phyloP scores from a whole-genome alignment of 2,329 filamentous ascomycete species.

The Endothia cerciana region DNA sequence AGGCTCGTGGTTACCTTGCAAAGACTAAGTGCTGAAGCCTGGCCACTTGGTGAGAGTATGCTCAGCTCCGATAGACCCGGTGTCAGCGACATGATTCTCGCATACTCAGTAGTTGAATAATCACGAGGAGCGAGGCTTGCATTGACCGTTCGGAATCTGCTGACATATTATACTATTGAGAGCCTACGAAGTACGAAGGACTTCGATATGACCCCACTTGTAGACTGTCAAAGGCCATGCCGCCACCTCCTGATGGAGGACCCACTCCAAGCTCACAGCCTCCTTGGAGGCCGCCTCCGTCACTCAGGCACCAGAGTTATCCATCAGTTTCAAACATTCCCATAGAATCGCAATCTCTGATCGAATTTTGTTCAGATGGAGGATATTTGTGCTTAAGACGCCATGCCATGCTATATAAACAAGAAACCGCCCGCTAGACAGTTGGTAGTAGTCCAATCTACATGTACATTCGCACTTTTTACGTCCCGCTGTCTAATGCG shows the following conservation, averaged over 20 bases:
- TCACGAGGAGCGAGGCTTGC: background rate
- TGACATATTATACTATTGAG: background rate
- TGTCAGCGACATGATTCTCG: background rate
- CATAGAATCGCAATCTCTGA: background rate
- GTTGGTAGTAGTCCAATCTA: background rate
- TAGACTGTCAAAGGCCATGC: background rate
- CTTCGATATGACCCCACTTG: background rate
- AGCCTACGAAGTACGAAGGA: background rate
- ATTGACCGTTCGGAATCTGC: background rate
- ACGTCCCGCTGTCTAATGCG: background rate
- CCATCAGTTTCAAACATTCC: background rate
- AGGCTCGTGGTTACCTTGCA: background rate
- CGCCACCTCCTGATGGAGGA: background rate
- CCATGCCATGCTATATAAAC: slow-evolving; percentile 1
- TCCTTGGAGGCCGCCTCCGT: background rate
- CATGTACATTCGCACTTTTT: background rate
- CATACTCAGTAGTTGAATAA: no score
- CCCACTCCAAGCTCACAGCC: background rate
- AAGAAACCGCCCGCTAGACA: background rate
- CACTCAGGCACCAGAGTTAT: background rate
- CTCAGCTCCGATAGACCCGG: no score
- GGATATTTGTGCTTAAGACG: background rate
- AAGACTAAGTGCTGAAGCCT: background rate
- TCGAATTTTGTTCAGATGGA: background rate
- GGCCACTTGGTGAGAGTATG: no score